Percentiles rank a stretch among this genome's conserved stretches.
Conservation (phyloP, 306 rosid genomes). For the Hippophae rhamnoides region DNA sequence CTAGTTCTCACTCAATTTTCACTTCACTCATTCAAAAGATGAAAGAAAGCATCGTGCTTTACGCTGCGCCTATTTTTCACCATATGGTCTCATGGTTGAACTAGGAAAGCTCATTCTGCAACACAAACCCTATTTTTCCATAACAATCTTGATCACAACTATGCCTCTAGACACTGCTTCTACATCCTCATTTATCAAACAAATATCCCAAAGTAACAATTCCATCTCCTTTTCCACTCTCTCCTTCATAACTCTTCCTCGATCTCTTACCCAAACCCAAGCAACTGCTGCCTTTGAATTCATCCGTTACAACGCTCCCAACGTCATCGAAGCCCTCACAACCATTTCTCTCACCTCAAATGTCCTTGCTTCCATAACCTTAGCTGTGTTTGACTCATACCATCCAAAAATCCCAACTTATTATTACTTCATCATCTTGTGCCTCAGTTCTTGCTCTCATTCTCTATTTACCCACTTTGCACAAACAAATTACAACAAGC, state of each 20-base stretch:
- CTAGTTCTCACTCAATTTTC: too few species aligned
- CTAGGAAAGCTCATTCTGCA: constrained; percentile 18
- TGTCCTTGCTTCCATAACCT: constrained; percentile 13
- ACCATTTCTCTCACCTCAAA: constrained; percentile 6
- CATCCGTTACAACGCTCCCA: constrained; percentile 1
- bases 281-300: not conserved
- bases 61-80: constrained; percentile 7
- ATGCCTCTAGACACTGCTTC: not conserved
- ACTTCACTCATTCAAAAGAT: not conserved
- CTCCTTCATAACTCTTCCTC: constrained; percentile 9
- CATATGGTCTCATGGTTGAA: constrained; percentile 17
- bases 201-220: not conserved
- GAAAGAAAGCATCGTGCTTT: constrained; percentile 14
- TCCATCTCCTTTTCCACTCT: constrained; percentile 14
- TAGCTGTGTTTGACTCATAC: not conserved
- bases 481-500: not conserved
- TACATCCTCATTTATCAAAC: not conserved
- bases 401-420: constrained; percentile 14
- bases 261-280: not conserved
- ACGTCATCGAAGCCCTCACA: constrained; percentile 10
- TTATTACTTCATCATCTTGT: constrained; percentile 11
- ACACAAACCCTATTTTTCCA: constrained; percentile 11
- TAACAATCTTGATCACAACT: constrained; percentile 8
- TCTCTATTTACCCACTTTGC: constrained; percentile 5
- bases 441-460: constrained; percentile 1